Conservation (phyloP, 345 rosid species). For the Acer yangbiense region DNA sequence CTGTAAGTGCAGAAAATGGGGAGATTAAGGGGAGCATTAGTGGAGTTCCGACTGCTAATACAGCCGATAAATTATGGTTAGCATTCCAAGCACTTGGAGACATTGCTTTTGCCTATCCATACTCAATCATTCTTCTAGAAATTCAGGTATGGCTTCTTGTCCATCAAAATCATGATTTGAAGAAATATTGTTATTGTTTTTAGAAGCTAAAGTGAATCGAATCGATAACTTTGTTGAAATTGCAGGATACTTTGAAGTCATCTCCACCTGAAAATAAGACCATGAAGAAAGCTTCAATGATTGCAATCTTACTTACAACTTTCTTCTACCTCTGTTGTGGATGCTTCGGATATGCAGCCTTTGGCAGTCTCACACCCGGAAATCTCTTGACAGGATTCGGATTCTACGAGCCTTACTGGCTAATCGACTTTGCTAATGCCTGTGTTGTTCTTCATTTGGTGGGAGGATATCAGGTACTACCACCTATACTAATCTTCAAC, state of each 20-base stretch:
- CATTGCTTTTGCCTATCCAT: constrained; percentile 68
- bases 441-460: constrained; percentile 49
- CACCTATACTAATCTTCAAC: background rate
- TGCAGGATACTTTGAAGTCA: constrained; percentile 46
- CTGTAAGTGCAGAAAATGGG: constrained; percentile 45
- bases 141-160: constrained; percentile 48
- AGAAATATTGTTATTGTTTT: too few species aligned
- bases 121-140: constrained; percentile 56
- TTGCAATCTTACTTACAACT: constrained; percentile 35
- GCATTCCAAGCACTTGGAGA: constrained; percentile 62
- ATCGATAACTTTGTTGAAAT: background rate
- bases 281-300: constrained; percentile 45
- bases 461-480: constrained; percentile 59
- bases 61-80: constrained; percentile 44
- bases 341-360: constrained; percentile 51
- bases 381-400: constrained; percentile 47
- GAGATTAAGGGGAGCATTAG: constrained; percentile 45
- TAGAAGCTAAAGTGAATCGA: background rate
- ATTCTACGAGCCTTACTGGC: constrained; percentile 51
- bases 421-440: constrained; percentile 49
- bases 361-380: constrained; percentile 39
- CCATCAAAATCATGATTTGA: background rate
- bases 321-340: constrained; percentile 47
- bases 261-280: constrained; percentile 52
- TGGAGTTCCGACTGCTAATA: constrained; percentile 45